Percentiles rank a stretch among this genome's conserved stretches.
phyloP scores from a whole-genome alignment of 768 basidiomycete genomes.

The Rhizopogon vesiculosus region DNA sequence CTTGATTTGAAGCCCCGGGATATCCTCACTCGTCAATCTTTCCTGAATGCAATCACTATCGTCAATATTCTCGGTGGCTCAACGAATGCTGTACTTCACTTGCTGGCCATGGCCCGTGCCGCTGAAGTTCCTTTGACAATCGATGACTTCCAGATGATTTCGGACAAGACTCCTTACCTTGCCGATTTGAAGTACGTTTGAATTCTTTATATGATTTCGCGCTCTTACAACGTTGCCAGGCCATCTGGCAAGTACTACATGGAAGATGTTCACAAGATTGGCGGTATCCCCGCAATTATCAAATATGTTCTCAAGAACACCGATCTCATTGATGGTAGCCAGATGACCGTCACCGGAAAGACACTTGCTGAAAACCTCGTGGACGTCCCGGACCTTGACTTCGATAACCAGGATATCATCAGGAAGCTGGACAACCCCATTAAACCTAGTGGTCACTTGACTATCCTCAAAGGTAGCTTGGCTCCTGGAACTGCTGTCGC shows the following conservation, averaged over 20 bases:
- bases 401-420: conserved; percentile 75
- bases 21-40: conserved; percentile 63
- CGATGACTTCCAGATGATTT: conserved; percentile 82
- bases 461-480: conserved; percentile 85
- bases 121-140: conserved; percentile 70
- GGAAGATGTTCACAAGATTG: conserved; percentile 85
- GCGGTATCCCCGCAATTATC: conserved; percentile 79
- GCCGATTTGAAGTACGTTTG: conserved; percentile 69
- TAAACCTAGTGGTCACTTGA: conserved; percentile 83
- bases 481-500: conserved; percentile 86
- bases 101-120: conserved; percentile 82
- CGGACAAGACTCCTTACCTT: conserved; percentile 77
- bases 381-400: conserved; percentile 69
- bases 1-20: conserved; percentile 81
- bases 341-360: conserved; percentile 88
- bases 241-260: conserved; percentile 86
- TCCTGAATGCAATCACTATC: conserved; percentile 81
- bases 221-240: conserved; percentile 28
- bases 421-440: conserved; percentile 70
- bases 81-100: conserved; percentile 83
- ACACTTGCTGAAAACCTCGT: conserved; percentile 84
- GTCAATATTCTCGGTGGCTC: conserved; percentile 81
- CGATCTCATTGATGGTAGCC: conserved; percentile 73
- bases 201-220: not conserved
- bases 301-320: conserved; percentile 81